Conservation (phyloP, 2,329 filamentous ascomycete genomes). For the Coniella lustricola region DNA sequence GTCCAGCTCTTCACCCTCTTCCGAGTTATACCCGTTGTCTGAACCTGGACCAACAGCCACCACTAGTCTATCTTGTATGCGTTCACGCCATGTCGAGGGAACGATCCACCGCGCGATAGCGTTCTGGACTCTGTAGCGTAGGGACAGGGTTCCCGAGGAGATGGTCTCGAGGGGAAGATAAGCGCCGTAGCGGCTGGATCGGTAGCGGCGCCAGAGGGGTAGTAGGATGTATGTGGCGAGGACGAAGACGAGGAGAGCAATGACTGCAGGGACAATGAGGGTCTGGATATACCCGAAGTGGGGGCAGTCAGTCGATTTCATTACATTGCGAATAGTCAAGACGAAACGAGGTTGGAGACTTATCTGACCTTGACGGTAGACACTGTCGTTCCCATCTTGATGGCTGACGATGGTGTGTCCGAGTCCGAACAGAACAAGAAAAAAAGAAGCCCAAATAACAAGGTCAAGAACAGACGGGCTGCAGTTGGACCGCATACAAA, state of each 20-base stretch:
- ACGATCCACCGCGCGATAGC: constrained; percentile 33
- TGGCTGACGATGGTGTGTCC: background rate
- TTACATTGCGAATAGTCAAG: background rate
- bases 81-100: constrained; percentile 40
- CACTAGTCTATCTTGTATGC: constrained; percentile 33
- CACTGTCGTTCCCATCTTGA: constrained; percentile 29
- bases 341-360: background rate
- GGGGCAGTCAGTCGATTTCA: background rate
- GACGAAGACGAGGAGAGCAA: constrained; percentile 64
- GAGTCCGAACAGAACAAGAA: background rate
- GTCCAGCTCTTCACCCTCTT: constrained; percentile 64
- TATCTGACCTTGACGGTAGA: constrained; percentile 19
- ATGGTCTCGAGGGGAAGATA: constrained; percentile 65
- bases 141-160: constrained; percentile 47
- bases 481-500: background rate
- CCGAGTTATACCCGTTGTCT: constrained; percentile 51
- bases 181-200: constrained; percentile 58
- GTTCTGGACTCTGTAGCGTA: constrained; percentile 44
- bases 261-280: constrained; percentile 61
- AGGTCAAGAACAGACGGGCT: background rate
- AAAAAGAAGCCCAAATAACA: too few relatives aligned
- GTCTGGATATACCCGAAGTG: constrained; percentile 40
- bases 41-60: constrained; percentile 31
- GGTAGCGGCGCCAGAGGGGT: constrained; percentile 64
- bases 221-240: constrained; percentile 57